Evolutionary conservation across 1,284 basidiomycete genomes (phyloP).

Genomic region (Cerioporus squamosus): DNA sequence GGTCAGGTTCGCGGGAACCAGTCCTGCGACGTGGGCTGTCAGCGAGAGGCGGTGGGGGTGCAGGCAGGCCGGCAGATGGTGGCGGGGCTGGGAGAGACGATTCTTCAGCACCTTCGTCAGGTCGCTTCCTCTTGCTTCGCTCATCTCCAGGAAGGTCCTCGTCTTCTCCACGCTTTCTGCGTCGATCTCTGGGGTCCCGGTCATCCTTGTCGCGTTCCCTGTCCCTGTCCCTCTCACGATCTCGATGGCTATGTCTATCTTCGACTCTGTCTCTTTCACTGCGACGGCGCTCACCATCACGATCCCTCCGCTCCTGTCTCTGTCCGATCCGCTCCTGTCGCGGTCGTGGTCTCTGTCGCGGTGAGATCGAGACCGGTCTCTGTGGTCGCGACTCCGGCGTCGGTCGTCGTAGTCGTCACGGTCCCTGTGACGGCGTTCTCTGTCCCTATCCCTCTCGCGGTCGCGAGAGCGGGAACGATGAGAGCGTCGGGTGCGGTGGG

Average conservation of each 20-base stretch:
- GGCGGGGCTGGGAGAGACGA: slow-evolving; percentile 40
- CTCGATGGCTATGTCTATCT: slow-evolving; percentile 49
- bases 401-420: slow-evolving; percentile 36
- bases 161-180: slow-evolving; percentile 64
- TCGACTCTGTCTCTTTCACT: slow-evolving; percentile 43
- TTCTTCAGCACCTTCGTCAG: slow-evolving; percentile 49
- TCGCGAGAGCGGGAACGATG: slow-evolving; percentile 66
- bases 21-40: slow-evolving; percentile 63
- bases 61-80: slow-evolving; percentile 43
- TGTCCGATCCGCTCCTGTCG: slow-evolving; percentile 47
- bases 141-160: slow-evolving; percentile 56
- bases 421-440: slow-evolving; percentile 47
- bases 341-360: slow-evolving; percentile 49
- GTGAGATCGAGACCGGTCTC: slow-evolving; percentile 56
- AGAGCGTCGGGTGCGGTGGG: slow-evolving; percentile 68
- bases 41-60: slow-evolving; percentile 44
- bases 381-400: slow-evolving; percentile 52
- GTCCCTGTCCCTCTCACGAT: slow-evolving; percentile 45
- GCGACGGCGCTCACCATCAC: slow-evolving; percentile 38
- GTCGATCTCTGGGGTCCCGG: slow-evolving; percentile 54
- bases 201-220: slow-evolving; percentile 52
- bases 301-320: slow-evolving; percentile 42
- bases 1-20: slow-evolving; percentile 56
- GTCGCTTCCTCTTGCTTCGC: slow-evolving; percentile 60
- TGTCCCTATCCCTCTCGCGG: slow-evolving; percentile 34